Base-by-base conservation (phyloP, 257 asterid genomes). In the Cruciata laevipes region DNA sequence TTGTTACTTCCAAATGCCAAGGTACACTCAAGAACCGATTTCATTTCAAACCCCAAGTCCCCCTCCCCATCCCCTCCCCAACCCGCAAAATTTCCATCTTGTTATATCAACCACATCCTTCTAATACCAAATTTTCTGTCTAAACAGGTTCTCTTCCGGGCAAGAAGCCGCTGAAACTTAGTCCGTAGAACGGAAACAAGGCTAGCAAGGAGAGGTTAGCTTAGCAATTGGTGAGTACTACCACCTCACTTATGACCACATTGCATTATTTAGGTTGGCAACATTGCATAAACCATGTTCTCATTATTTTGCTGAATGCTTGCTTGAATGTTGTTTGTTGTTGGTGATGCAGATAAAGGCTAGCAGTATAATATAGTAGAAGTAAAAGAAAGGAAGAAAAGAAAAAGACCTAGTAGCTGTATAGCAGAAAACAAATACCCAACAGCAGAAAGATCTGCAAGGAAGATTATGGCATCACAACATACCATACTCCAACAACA, bases 131-230 rank as follows among this genome's bases (percentile, higher is more conserved):
- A 65, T 21, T 27, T 30, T 21, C 30, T 16, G 21, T 16, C 63
- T 65, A 1, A 77, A 49, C 81, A 81, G 90, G 87, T 83, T 81
- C 51, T 73, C 86, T n/a, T 78, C 88, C 24, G 84, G 85, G 62
- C 89, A 83, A 78, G 92, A 84, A 83, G 92, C 87, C 77, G 75
- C 82, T 74, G 94, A 91, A 77, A 87, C 83, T 83, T 89, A 84
- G 95, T 82, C 69, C 74, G 42, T 75, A 77, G 83, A 67, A 69
- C 70, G 75, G 81, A 68, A 69, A 70, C 70, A 67, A 80, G 81
- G 86, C 84, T 75, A 74, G 83, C 83, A 73, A 77, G 75, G 86
- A 69, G 78, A 80, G 73, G 68, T 85, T 79, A 76, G 78, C 85
- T 57, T 77, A 83, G 76, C 81, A 75, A 75, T 69, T 66, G 95